phyloP scores from a whole-genome alignment of 208 protist genomes.

The Leishmania tarentolae region DNA sequence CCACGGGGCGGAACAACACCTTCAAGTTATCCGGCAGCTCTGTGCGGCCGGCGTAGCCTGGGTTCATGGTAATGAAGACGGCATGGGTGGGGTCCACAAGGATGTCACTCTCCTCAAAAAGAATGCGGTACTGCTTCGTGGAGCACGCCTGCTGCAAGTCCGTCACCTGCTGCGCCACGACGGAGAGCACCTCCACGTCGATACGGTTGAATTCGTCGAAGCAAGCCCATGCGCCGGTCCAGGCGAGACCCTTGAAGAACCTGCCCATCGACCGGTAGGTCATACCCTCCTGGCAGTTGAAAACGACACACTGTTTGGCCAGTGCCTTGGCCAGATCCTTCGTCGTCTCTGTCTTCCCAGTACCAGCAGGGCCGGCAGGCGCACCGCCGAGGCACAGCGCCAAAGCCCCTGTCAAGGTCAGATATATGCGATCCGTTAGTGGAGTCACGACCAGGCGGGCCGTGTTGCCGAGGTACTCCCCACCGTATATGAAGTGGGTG shows the following conservation, averaged over 20 bases:
- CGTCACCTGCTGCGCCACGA: constrained; percentile 96
- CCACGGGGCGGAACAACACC: constrained; percentile 97
- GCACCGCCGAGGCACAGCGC: constrained; percentile 94
- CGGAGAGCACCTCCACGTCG: constrained; percentile 97
- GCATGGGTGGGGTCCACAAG: constrained; percentile 95
- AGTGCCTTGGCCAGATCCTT: constrained; percentile 98
- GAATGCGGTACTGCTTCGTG: constrained; percentile 92
- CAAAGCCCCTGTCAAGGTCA: constrained; percentile 95
- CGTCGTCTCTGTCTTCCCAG: constrained; percentile 98
- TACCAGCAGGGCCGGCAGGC: constrained; percentile 95
- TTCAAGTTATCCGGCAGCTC: constrained; percentile 99
- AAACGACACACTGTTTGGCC: constrained; percentile 98
- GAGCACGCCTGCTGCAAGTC: constrained; percentile 95
- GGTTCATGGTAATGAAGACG: constrained; percentile 99
- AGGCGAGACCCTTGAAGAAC: constrained; percentile 98
- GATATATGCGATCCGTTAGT: constrained; percentile 97
- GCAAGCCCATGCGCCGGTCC: constrained; percentile 97
- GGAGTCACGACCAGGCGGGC: constrained; percentile 97
- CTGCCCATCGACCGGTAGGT: constrained; percentile 96
- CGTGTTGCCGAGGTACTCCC: constrained; percentile 98
- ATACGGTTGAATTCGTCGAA: constrained; percentile 99
- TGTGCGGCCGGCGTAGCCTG: constrained; percentile 98
- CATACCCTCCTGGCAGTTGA: constrained; percentile 98
- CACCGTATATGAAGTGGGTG: constrained; percentile 94
- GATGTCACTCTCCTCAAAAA: constrained; percentile 95